Evolutionary conservation across 2,329 filamentous ascomycete genomes (phyloP), one percentile per base, ranked within the genome.

Genomic region (Sordariomycetes sp.): DNA sequence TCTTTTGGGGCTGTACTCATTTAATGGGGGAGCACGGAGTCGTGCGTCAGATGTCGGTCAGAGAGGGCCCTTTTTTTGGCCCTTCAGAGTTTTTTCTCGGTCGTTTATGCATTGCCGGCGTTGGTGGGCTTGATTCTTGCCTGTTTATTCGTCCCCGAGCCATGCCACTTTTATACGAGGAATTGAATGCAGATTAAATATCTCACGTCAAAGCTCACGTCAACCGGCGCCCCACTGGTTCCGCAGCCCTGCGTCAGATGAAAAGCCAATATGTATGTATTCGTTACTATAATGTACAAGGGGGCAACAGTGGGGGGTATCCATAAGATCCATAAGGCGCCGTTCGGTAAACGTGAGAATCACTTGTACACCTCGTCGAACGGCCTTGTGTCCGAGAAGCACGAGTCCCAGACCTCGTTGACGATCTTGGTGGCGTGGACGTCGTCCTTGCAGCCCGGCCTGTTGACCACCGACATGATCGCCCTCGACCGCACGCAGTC

Each of bases 401-500:
- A 99, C 66, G 91, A 97, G 64, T 96, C 92, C 90, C 93, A 99
- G n/a, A 99, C 94, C 72, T 96, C 87, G 72, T 97, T 94, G 59
- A 99, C 90, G 28, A 95, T 86, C 74, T 88, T 90, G 56, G 84
- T 82, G 3, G 94, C 94, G 64, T 97, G 89, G 16, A 86, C 85
- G 65, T 96, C 86, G 71, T 96, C 89, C 70, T 89, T 89, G 69
- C 92, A 94, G 53, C 80, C 79, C 18, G 91, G 90, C 61, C 94
- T 79, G 37, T 82, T 85, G 75, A 85, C 81, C 65, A 99, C 83
- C 24, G 89, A 95, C 64, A 88, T 74, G 37, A 90, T 85, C 12
- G 94, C 94, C 64, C 94, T 79, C 67, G 83, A 77, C 61, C 91
- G 81, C 57, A 99, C 93, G 72, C 94, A 99, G 66, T 92, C 83